Conservation (phyloP, 2,329 filamentous ascomycete genomes). For the Davidsoniella virescens region DNA sequence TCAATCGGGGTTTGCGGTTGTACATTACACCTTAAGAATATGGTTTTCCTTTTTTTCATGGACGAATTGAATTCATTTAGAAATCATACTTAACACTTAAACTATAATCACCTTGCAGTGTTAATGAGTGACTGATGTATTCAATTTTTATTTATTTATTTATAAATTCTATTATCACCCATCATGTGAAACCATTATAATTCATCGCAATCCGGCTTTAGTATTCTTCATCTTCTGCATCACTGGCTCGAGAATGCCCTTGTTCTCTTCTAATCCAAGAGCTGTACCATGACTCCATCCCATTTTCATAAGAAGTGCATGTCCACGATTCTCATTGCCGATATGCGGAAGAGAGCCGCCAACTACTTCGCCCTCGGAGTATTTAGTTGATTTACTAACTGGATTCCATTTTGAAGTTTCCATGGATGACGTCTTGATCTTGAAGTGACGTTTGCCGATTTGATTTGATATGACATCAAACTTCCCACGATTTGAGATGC, state of each 20-base stretch:
- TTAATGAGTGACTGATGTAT: neutral
- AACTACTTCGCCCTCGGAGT: conserved; percentile 67
- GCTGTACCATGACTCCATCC: conserved; percentile 82
- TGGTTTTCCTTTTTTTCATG: conserved; percentile 30
- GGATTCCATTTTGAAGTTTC: neutral
- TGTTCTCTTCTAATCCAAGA: conserved; percentile 65
- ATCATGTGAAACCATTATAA: conserved; percentile 8
- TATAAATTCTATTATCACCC: too few species aligned
- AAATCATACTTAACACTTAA: conserved; percentile 15
- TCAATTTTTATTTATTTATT: neutral
- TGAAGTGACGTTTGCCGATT: conserved; percentile 7
- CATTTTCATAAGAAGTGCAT: conserved; percentile 90
- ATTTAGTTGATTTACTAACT: conserved; percentile 15
- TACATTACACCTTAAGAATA: conserved; percentile 53
- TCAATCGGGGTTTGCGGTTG: conserved; percentile 55
- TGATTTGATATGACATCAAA: neutral
- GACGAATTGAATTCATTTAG: conserved; percentile 46
- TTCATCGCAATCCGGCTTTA: conserved; percentile 63
- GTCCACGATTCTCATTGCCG: conserved; percentile 64
- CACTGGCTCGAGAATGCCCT: conserved; percentile 77
- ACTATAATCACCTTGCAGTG: conserved; percentile 15
- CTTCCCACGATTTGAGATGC: neutral
- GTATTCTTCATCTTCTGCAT: conserved; percentile 73
- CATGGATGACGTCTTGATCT: conserved; percentile 2
- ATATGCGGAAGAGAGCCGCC: conserved; percentile 75